Base-by-base conservation (phyloP, 306 rosid species). In the Acacia crassicarpa region DNA sequence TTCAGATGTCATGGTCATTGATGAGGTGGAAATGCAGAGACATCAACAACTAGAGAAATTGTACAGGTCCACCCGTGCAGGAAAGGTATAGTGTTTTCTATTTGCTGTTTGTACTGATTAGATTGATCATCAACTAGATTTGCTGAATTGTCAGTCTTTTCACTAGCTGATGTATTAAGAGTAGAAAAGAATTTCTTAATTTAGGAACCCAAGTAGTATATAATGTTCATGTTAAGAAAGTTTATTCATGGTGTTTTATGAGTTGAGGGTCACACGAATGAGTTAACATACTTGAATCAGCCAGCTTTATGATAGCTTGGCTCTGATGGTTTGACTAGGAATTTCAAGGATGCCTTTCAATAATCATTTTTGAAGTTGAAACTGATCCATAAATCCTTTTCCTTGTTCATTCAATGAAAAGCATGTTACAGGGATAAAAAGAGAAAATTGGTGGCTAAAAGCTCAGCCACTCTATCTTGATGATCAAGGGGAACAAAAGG, bases 21-120 rank as follows among this genome's bases (percentile, higher is more conserved):
- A 93, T 88, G 98, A 95, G 88, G 89, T 89, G 74, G 99, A 95
- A 87, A 74, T 95, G 99, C 94, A 92, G 85, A 92, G 97, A 76
- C 98, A 95, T 90, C 99, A 95, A 62, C 97, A 92, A 41, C 91
- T 95, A 23, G 97, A 92, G 82, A 95, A 85, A 85, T 86, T 92
- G 33, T 95, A 95, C 61, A 86, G 89, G 86, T 88, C 97, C 77
- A 95, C 98, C 73, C 98, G 98, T 43, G 67, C 93, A 1, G 98
- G 98, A 83, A 93, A 88, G 99, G 99, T 95, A 82, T 5, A 67
- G 48, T 77, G 27, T 46, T 22, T 69, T 80, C 81, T 67, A 33
- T 14, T 20, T 46, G 13, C 43, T 15, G 65, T 49, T 72, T 44
- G 30, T 58, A 16, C 16, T 77, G 32, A 20, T 23, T 68, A 10